These are phyloP conservation scores for Gynandropsis gynandra DNA, from an alignment of 345 rosid species.

Conservation along the genomic window DNA sequence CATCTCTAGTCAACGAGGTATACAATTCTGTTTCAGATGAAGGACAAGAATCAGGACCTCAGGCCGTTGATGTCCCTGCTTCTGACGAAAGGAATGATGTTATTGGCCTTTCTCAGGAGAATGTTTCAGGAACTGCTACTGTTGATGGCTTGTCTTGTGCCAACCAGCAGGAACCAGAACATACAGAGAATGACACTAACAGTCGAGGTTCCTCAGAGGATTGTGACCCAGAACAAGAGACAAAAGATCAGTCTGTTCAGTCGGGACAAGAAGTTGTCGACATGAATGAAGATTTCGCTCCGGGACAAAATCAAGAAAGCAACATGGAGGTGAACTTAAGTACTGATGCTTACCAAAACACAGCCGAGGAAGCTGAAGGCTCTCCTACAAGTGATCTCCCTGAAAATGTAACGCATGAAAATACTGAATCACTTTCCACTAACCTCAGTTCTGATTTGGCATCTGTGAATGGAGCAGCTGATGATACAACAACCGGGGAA, in stretches of 20 bases:
- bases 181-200: conserved; percentile 20
- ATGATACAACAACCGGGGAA: conserved; percentile 17
- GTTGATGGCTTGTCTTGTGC: conserved; percentile 23
- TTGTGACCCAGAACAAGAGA: conserved; percentile 15
- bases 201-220: conserved; percentile 14
- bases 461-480: conserved; percentile 19
- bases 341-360: conserved; percentile 11
- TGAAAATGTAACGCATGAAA: conserved; percentile 17
- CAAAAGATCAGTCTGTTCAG: conserved; percentile 15
- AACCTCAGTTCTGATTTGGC: conserved; percentile 21
- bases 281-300: conserved; percentile 17
- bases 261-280: conserved; percentile 12
- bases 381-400: conserved; percentile 17
- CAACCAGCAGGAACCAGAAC: conserved; percentile 28
- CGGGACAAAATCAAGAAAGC: conserved; percentile 17
- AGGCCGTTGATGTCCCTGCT: conserved; percentile 23
- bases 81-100: conserved; percentile 26
- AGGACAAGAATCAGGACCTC: conserved; percentile 15
- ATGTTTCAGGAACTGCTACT: conserved; percentile 19
- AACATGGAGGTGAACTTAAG: conserved; percentile 9
- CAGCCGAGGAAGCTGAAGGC: conserved; percentile 26
- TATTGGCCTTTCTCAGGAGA: conserved; percentile 22
- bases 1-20: conserved; percentile 19
- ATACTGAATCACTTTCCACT: conserved; percentile 23
- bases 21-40: conserved; percentile 14